Percentiles rank a stretch among this genome's conserved stretches.
These are phyloP conservation scores for Fusarium sambucinum DNA, from an alignment of 2,329 filamentous ascomycete genomes.

Conservation along the genomic window DNA sequence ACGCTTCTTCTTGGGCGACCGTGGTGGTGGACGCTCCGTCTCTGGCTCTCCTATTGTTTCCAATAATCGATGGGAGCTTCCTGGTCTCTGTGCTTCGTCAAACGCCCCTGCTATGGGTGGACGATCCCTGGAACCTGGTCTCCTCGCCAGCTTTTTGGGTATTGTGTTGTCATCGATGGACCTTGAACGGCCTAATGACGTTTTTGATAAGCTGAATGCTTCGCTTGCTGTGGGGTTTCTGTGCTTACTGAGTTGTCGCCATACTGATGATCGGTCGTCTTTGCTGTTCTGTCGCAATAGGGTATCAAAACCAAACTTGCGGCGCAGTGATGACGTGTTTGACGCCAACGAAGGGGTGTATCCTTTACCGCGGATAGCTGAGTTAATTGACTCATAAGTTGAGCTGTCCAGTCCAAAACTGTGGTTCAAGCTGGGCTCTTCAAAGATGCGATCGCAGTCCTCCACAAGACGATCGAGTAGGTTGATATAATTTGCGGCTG, in stretches of 20 bases:
- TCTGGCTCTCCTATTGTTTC: conserved; percentile 72
- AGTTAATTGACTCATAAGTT: conserved; percentile 70
- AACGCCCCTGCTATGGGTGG: conserved; percentile 72
- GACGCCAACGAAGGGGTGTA: conserved; percentile 83
- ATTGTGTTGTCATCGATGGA: conserved; percentile 78
- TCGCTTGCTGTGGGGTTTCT: conserved; percentile 71
- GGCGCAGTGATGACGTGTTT: conserved; percentile 86
- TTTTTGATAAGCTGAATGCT: conserved; percentile 73
- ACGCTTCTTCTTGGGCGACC: conserved; percentile 77
- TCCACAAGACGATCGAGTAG: conserved; percentile 89
- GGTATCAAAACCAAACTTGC: conserved; percentile 84
- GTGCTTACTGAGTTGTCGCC: conserved; percentile 90
- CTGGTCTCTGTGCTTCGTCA: conserved; percentile 68
- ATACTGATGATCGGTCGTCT: conserved; percentile 80
- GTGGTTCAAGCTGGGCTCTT: conserved; percentile 65
- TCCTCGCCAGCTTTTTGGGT: conserved; percentile 53
- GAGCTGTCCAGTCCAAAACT: conserved; percentile 56
- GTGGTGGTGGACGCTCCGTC: conserved; percentile 55
- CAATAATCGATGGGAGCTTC: conserved; percentile 68
- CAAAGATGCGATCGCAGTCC: conserved; percentile 90
- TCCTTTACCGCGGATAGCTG: conserved; percentile 67
- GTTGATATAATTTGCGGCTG: conserved; percentile 86
- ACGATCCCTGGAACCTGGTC: conserved; percentile 69
- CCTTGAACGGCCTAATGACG: conserved; percentile 75
- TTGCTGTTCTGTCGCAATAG: conserved; percentile 85